Evolutionary conservation across 116 monocot genomes (phyloP).

Genomic region (Posidonia oceanica): DNA sequence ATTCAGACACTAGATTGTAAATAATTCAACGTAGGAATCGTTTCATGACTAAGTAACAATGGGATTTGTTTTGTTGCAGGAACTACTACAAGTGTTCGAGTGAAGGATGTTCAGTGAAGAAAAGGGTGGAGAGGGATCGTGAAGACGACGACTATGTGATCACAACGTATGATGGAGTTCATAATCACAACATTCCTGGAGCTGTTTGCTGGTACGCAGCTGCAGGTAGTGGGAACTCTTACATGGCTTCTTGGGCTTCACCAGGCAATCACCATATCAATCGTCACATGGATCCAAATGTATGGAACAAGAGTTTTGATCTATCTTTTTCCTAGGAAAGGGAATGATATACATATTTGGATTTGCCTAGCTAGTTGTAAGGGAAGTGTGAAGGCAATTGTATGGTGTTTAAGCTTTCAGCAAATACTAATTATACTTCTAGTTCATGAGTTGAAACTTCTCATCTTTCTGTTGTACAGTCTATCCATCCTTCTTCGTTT

Average conservation of each 20-base stretch:
- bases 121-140: conserved; percentile 27
- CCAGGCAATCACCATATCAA: not conserved
- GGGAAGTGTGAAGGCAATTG: not conserved
- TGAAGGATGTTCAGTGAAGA: conserved; percentile 21
- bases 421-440: too few species aligned
- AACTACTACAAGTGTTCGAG: conserved; percentile 23
- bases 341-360: not conserved
- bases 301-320: not conserved
- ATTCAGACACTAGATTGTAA: not conserved
- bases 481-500: too few species aligned
- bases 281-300: not conserved
- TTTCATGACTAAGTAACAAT: too few species aligned
- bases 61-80: conserved; percentile 3
- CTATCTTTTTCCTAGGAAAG: not conserved
- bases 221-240: not conserved
- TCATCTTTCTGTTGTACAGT: too few species aligned
- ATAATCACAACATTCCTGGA: conserved; percentile 14
- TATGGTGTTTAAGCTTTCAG: not conserved
- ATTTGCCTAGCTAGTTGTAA: not conserved
- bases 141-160: conserved; percentile 22
- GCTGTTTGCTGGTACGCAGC: conserved; percentile 3
- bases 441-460: too few species aligned
- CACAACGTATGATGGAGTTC: conserved; percentile 26
- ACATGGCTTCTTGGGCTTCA: not conserved
- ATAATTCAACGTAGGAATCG: too few species aligned